Evolutionary conservation across 2,329 filamentous ascomycete species (phyloP).

Genomic region (Colletotrichum australisinense): DNA sequence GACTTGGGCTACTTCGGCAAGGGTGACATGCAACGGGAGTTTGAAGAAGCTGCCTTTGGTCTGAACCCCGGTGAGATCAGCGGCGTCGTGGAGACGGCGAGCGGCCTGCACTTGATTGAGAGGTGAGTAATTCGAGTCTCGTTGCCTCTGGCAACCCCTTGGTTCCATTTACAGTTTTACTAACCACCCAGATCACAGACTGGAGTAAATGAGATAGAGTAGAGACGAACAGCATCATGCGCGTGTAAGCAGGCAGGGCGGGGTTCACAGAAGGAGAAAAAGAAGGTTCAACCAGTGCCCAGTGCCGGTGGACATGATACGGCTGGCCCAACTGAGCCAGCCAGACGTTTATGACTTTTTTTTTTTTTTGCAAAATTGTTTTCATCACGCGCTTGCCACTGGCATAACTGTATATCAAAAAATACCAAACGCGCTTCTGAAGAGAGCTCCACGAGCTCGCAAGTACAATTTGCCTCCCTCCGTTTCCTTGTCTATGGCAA

Average conservation of each 20-base stretch:
- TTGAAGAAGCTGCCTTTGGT: constrained; percentile 95
- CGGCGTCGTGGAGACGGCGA: constrained; percentile 88
- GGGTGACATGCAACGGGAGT: constrained; percentile 98
- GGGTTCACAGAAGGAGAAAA: not conserved
- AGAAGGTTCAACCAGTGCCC: constrained; percentile 9
- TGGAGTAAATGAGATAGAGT: constrained; percentile 41
- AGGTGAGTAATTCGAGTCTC: constrained; percentile 68
- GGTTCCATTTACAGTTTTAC: not conserved
- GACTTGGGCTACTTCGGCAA: constrained; percentile 95
- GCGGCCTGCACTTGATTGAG: constrained; percentile 95
- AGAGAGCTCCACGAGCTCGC: not conserved
- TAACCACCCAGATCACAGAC: constrained; percentile 76
- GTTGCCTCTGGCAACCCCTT: not conserved
- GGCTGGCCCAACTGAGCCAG: not conserved
- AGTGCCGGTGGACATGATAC: not conserved
- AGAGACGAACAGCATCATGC: not conserved
- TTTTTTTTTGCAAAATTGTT: not conserved
- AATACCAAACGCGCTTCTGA: constrained; percentile 27
- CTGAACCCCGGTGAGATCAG: constrained; percentile 89
- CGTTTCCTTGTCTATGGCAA: not conserved
- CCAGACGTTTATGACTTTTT: not conserved
- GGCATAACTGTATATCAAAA: constrained; percentile 31
- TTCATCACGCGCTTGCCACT: not conserved
- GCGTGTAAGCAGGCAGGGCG: not conserved
- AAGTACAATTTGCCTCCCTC: not conserved